Base-by-base conservation (phyloP, 352 stramenopile genomes). In the Phytophthora crassamura region DNA sequence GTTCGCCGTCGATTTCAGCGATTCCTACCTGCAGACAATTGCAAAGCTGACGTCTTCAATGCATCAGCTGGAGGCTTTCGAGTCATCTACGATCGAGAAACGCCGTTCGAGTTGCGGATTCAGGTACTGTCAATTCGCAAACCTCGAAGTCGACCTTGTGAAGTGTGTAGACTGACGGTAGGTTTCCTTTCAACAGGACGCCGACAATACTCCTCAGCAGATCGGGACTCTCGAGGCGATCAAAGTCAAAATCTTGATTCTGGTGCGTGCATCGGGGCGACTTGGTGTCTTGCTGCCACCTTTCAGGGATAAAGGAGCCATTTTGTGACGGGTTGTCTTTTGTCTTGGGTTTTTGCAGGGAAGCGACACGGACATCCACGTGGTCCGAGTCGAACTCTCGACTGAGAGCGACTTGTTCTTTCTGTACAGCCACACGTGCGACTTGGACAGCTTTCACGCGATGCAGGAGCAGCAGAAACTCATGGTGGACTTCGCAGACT, bases 381-480 rank as follows among this genome's bases (percentile, higher is more conserved):
- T 85, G 8, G 84, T 98, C 16, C 93, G 91, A 52, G 76, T 98
- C 15, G 94, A 98, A 57, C 75, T 98, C 1, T 97, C 86, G 30
- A 98, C 88, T 40, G 94, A 98, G 55, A 93, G 84, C 47, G 94
- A 98, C 60, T 59, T 98, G 15, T 98, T 98, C 64, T 98, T 98
- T 62, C 79, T 98, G 56, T 98, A 98, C 64, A 83, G 78, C 32
- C 93, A 98, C 77, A 84, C 82, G 4, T 95, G 91, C 57, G 90
- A 98, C 68, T 69, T 82, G 45, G 76, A 92, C 35, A 89, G 76
- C 12, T 98, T 98, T 60, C 80, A 89, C 42, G 70, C 85, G 9
- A 97, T 98, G 80, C 93, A 98, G 62, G 91, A 98, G 54, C 88
- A 98, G 67, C 94, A 98, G 60, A 98, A 98, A 60, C 88, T 98